Percentiles rank a stretch among this genome's conserved stretches.
phyloP scores from a whole-genome alignment of 2,329 filamentous ascomycete species.

The Xylariaceae sp. region DNA sequence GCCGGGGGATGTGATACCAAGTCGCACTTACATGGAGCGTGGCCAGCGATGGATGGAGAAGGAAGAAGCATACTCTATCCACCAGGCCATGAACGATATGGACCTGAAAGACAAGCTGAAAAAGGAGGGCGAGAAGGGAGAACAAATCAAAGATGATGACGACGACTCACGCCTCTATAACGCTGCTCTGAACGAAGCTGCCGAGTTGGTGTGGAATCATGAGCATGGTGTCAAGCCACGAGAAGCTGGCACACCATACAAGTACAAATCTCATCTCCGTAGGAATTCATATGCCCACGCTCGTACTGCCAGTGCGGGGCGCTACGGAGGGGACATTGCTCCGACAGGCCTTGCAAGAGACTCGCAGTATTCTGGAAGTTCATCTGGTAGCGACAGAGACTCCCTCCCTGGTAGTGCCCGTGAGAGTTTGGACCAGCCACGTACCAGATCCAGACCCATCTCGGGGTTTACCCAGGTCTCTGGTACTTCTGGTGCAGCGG shows the following conservation, averaged over 20 bases:
- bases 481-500: conserved; percentile 14
- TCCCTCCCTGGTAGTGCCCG: conserved; percentile 33
- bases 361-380: conserved; percentile 48
- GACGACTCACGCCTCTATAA: conserved; percentile 59
- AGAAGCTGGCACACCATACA: conserved; percentile 63
- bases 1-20: conserved; percentile 62
- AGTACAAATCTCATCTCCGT: conserved; percentile 66
- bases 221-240: conserved; percentile 55
- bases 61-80: conserved; percentile 69
- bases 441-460: conserved; percentile 14
- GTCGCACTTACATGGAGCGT: conserved; percentile 68
- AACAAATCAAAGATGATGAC: conserved; percentile 37
- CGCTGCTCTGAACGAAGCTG: conserved; percentile 72
- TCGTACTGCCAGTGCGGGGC: conserved; percentile 57
- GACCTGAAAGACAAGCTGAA: conserved; percentile 47
- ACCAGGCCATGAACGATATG: conserved; percentile 72
- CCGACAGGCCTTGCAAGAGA: conserved; percentile 47
- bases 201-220: conserved; percentile 76
- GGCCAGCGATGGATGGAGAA: conserved; percentile 78
- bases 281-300: conserved; percentile 71
- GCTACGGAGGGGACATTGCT: conserved; percentile 45
- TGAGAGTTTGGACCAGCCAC: conserved; percentile 34
- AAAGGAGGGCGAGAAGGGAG: conserved; percentile 23
- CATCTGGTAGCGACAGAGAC: conserved; percentile 46
- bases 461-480: no score